Base-by-base conservation (phyloP, 2,329 filamentous ascomycete species). In the Metarhizium album region DNA sequence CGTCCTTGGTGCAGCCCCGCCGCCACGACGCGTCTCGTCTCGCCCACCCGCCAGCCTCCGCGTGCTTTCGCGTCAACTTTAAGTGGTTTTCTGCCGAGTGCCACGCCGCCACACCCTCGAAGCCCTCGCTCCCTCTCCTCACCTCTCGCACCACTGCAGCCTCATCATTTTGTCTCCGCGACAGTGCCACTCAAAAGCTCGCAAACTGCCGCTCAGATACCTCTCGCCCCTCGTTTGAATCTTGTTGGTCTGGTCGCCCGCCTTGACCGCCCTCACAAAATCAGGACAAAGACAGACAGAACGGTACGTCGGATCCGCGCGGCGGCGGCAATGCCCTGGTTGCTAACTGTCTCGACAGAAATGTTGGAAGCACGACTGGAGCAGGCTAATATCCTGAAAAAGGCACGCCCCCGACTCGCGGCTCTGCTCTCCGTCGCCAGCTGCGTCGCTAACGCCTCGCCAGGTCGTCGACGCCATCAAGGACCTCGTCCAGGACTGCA, bases 381-480 rank as follows among this genome's bases (percentile, higher is more conserved):
- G 70, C 90, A 97, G 79, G 91, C 94, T 56, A 79, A 82, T 65
- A 79, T 95, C 69, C 81, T 98, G 68, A 98, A 98, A 79, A 95
- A 93, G 86, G 90, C 91, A 71, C 55, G 70, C 53, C 33, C 29
- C 18, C 22, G 27, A 16, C 7, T n/a, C 31, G 11, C 7, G n/a
- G 31, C 23, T 5, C 16, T 40, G 20, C 24, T 14, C 16, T 16
- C n/a, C n/a, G 24, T 46, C 40, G 22, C 13, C 13, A n/a, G 6
- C 20, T 18, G n/a, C 20, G 20, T 35, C 33, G 16, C 45, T 51
- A 37, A 43, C 42, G 46, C 22, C 23, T 37, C 23, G 20, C 46
- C 59, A 95, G 90, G 88, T 97, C 57, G 90, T 98, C 64, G 94
- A 98, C 69, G 89, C 94, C 62, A 96, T 98, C 83, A 97, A 96